Evolutionary conservation across 805 yeast species (phyloP).

Genomic region (Jamesozyma gamospora): DNA sequence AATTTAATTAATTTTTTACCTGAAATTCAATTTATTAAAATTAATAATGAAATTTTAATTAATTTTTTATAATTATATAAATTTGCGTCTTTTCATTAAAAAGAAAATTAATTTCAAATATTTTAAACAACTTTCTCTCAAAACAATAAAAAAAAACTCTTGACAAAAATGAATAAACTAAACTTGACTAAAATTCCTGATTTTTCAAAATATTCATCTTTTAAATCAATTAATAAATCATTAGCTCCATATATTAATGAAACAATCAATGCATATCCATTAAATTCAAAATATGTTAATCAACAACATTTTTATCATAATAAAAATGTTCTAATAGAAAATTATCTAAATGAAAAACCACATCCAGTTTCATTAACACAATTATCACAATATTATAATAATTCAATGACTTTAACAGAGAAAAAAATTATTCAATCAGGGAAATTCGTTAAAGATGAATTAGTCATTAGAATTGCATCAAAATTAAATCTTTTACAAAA

Average conservation of each 20-base stretch:
- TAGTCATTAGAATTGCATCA: constrained; percentile 76
- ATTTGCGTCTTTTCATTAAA: too few relatives aligned
- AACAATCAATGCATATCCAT: constrained; percentile 32
- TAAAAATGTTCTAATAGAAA: constrained; percentile 18
- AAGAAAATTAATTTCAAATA: too few relatives aligned
- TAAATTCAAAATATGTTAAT: constrained; percentile 38
- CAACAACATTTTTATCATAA: constrained; percentile 77
- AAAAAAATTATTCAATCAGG: constrained; percentile 77
- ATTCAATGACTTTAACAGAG: constrained; percentile 45
- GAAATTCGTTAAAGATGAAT: constrained; percentile 75
- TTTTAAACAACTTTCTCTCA: too few relatives aligned
- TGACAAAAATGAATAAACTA: too few relatives aligned
- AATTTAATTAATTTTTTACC: constrained; percentile 11
- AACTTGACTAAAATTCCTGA: constrained; percentile 20
- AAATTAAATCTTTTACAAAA: constrained; percentile 70
- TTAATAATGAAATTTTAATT: constrained; percentile 20
- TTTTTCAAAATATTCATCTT: constrained; percentile 30
- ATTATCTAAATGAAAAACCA: constrained; percentile 42
- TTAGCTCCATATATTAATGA: constrained; percentile 30
- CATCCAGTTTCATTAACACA: constrained; percentile 88
- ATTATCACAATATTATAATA: constrained; percentile 78
- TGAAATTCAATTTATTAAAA: constrained; percentile 21
- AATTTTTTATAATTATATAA: neutral
- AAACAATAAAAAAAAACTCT: too few relatives aligned
- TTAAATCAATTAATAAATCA: constrained; percentile 23